Base-by-base conservation (phyloP, 192 early-diverging fungal genomes). In the Geranomyces michiganensis region DNA sequence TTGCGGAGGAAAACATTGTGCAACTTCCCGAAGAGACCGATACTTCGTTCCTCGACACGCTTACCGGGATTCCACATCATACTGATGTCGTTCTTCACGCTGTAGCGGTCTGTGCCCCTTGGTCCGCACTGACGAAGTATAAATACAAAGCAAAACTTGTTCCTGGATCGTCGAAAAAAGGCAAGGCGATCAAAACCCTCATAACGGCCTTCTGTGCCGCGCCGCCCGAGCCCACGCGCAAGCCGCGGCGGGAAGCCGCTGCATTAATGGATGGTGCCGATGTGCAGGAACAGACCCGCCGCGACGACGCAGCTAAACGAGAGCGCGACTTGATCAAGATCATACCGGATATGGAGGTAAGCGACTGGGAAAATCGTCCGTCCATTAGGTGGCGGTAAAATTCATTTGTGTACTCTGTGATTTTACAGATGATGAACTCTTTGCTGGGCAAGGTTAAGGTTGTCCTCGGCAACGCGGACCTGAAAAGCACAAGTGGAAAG, bases 111-210 rank as follows among this genome's bases (percentile, higher is more conserved):
- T 96, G 96, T 76, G 96, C 94, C 0, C 97, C 96, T 0, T 99
- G 96, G 85, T 67, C 71, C 8, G 85, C 91, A 3, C 78, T 99
- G 15, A 89, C 90, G 30, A 88, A 90, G 68, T 96, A 89, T 85
- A 96, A 94, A 80, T 99, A 96, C 81, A 96, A 93, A 75, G 89
- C 96, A 31, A 99, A 99, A 74, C 81, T 99, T 29, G 80, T 89
- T 9, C 96, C 97, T 17, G 97, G 96, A 22, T 75, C 87, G 17
- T 79, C 91, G 76, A 98, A 98, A 76, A 92, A 92, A 76, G 96
- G 96, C 58, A 96, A 96, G 81, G 91, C 88, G 0, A 79, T 84
- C 56, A 91, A 90, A 69, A 71, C 82, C 61, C 88, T 79, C 0
- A 44, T 81, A 56, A 68, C 74, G 5, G 76, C 83, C 10, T 82